Percentiles rank a stretch among this genome's conserved stretches.
phyloP scores from a whole-genome alignment of 2,329 filamentous ascomycete genomes.

The Elsinoe necatrix region DNA sequence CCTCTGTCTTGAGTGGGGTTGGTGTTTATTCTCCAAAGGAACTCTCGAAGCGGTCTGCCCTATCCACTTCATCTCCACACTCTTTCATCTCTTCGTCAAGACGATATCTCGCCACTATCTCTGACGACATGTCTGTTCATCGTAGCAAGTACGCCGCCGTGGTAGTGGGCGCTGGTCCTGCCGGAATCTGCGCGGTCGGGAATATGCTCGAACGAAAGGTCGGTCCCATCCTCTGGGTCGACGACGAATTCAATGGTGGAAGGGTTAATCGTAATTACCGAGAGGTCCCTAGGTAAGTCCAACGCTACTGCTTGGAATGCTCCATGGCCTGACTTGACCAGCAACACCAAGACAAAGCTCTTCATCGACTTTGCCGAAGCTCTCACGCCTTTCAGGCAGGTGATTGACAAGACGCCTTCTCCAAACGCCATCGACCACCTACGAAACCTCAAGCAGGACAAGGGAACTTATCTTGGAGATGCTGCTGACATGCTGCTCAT shows the following conservation, averaged over 20 bases:
- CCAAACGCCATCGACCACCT: conserved; percentile 50
- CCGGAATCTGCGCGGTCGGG: conserved; percentile 53
- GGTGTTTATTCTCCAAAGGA: background rate
- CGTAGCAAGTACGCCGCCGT: conserved; percentile 41
- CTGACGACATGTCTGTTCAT: conserved; percentile 19
- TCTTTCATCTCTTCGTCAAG: background rate
- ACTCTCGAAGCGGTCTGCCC: conserved; percentile 1
- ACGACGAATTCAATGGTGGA: conserved; percentile 45
- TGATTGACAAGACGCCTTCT: conserved; percentile 40
- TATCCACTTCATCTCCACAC: background rate
- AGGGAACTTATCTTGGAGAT: conserved; percentile 49
- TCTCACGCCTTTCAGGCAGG: conserved; percentile 44
- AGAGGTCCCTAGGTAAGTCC: conserved; percentile 48
- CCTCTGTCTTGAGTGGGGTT: background rate
- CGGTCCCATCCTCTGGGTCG: conserved; percentile 50
- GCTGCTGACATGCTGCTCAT: conserved; percentile 49
- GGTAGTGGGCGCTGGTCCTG: conserved; percentile 51
- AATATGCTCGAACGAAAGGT: conserved; percentile 50
- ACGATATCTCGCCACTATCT: background rate
- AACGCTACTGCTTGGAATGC: too few species aligned
- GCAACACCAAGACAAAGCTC: conserved; percentile 54
- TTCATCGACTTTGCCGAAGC: conserved; percentile 51
- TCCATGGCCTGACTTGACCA: conserved; percentile 22
- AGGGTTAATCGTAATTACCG: conserved; percentile 43
- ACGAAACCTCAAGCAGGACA: conserved; percentile 46